Percentiles rank a stretch among this genome's conserved stretches.
phyloP scores from a whole-genome alignment of 1,284 basidiomycete species.

The Sparassis latifolia region DNA sequence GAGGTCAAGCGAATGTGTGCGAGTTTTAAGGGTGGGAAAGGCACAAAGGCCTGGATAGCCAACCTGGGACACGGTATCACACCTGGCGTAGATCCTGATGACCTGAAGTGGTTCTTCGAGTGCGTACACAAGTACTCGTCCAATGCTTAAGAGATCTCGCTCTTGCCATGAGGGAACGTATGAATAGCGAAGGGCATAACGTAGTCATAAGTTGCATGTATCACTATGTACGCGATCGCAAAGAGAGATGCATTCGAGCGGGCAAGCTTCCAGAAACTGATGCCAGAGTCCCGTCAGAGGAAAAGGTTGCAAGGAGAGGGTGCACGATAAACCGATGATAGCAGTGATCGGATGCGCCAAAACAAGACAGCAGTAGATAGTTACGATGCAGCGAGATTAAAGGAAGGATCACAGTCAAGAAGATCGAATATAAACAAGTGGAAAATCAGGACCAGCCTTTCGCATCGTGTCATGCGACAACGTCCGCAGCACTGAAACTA shows the following conservation, averaged over 20 bases:
- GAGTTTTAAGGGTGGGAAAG: conserved; percentile 58
- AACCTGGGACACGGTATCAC: conserved; percentile 98
- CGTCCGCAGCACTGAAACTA: conserved; percentile 77
- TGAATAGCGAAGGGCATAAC: background rate
- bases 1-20: conserved; percentile 83
- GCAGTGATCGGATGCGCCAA: conserved; percentile 1
- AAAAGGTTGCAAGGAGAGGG: conserved; percentile 1
- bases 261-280: background rate
- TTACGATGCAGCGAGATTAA: conserved; percentile 8
- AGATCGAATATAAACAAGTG: background rate
- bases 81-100: conserved; percentile 90
- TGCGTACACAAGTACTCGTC: conserved; percentile 82
- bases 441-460: conserved; percentile 1
- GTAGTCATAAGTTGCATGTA: background rate
- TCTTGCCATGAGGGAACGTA: too few relatives aligned
- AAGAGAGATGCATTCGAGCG: background rate
- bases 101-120: conserved; percentile 85
- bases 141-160: background rate
- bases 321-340: background rate
- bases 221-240: background rate
- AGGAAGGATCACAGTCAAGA: background rate
- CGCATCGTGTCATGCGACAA: conserved; percentile 49
- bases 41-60: conserved; percentile 78
- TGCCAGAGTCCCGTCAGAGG: too few relatives aligned
- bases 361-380: conserved; percentile 17